Conservation (phyloP, 2,329 filamentous ascomycete genomes). For the Diplodia seriata region DNA sequence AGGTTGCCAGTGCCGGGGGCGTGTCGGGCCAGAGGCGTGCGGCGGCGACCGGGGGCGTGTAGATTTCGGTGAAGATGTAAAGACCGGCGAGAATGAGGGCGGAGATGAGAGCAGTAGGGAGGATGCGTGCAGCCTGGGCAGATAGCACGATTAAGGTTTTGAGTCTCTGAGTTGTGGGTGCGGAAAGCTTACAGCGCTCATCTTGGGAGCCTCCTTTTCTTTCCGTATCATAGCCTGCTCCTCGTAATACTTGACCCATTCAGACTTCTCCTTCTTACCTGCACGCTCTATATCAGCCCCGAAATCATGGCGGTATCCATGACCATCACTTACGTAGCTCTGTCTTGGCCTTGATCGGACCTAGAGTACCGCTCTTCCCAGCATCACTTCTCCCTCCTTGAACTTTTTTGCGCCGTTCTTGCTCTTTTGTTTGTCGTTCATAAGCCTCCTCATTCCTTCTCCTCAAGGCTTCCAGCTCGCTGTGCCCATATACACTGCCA, state of each 20-base stretch:
- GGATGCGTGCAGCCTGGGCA: slow-evolving; percentile 45
- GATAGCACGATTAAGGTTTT: neutral
- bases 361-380: slow-evolving; percentile 9
- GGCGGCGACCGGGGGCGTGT: slow-evolving; percentile 40
- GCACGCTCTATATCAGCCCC: slow-evolving; percentile 36
- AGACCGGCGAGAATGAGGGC: slow-evolving; percentile 38
- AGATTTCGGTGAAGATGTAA: slow-evolving; percentile 44
- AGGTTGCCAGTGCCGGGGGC: slow-evolving; percentile 52
- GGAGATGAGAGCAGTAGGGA: slow-evolving; percentile 43
- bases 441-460: slow-evolving; percentile 43
- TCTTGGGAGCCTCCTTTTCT: slow-evolving; percentile 42
- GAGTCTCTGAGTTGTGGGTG: neutral
- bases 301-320: slow-evolving; percentile 43
- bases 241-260: slow-evolving; percentile 39
- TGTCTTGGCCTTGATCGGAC: slow-evolving; percentile 42
- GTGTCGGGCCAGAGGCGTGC: slow-evolving; percentile 46
- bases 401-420: slow-evolving; percentile 37
- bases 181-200: slow-evolving; percentile 41
- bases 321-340: slow-evolving; percentile 43
- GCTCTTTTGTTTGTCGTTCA: slow-evolving; percentile 43
- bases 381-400: slow-evolving; percentile 36
- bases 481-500: slow-evolving; percentile 27
- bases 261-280: slow-evolving; percentile 38
- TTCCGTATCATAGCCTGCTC: slow-evolving; percentile 38
- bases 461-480: slow-evolving; percentile 36